Conservation (phyloP, 352 stramenopile genomes). For the Phytopythium mirpurense region DNA sequence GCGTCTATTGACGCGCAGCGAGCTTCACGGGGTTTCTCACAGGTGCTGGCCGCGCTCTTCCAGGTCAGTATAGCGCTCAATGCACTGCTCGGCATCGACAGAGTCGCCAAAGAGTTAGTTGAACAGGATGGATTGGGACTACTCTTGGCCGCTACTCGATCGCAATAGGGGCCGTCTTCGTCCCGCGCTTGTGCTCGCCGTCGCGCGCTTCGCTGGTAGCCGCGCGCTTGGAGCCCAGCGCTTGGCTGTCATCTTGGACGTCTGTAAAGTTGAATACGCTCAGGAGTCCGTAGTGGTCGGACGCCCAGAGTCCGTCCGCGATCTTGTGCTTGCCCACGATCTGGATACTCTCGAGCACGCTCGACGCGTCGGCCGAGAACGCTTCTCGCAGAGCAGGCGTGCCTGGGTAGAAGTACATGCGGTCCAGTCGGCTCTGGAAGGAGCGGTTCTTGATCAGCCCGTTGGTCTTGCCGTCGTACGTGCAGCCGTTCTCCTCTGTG, state of each 20-base stretch:
- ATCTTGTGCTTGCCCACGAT: conserved; percentile 69
- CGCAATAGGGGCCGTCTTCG: background rate
- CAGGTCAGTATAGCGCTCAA: no score
- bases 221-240: background rate
- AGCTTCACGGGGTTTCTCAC: background rate
- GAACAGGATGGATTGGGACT: background rate
- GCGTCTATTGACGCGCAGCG: conserved; percentile 9
- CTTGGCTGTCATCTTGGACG: conserved; percentile 7
- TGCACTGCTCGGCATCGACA: no score
- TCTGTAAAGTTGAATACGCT: conserved; percentile 32
- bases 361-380: conserved; percentile 9
- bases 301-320: conserved; percentile 59
- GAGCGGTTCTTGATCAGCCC: conserved; percentile 47
- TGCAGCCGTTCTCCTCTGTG: conserved; percentile 71
- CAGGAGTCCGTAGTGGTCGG: conserved; percentile 71
- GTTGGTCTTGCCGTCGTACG: conserved; percentile 65
- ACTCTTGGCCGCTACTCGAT: background rate
- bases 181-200: background rate
- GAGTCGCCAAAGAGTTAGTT: no score
- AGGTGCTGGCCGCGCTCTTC: no score
- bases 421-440: conserved; percentile 68
- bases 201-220: no score
- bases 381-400: background rate
- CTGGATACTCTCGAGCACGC: conserved; percentile 34
- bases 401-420: conserved; percentile 61